Evolutionary conservation across 768 basidiomycete species (phyloP).

Genomic region (Leccinellum rugosiceps): DNA sequence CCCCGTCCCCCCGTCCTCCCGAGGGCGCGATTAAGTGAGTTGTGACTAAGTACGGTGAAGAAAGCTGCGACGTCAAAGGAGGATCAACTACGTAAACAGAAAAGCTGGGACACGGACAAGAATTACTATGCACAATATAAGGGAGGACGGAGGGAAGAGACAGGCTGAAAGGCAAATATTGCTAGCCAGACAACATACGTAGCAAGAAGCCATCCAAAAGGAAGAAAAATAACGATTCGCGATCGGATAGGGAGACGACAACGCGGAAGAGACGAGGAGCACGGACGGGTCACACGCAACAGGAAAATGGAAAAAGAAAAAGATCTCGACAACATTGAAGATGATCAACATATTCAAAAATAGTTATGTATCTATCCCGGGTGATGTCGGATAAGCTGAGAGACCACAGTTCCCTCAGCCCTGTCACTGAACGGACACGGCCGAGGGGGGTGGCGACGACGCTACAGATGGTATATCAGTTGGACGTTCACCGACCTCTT

Average conservation of each 20-base stretch:
- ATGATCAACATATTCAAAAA: constrained; percentile 35
- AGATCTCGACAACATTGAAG: constrained; percentile 25
- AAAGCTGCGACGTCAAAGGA: constrained; percentile 11
- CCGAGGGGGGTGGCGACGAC: constrained; percentile 30
- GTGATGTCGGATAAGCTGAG: constrained; percentile 6
- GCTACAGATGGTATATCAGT: constrained; percentile 27
- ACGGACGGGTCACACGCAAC: constrained; percentile 15
- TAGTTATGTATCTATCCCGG: constrained; percentile 28
- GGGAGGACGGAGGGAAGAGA: neutral
- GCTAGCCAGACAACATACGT: constrained; percentile 20
- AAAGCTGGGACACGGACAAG: neutral
- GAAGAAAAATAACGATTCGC: constrained; percentile 1
- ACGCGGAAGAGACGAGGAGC: constrained; percentile 7
- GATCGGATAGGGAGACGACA: constrained; percentile 6
- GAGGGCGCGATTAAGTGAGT: constrained; percentile 18
- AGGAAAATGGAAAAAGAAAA: neutral
- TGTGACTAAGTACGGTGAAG: constrained; percentile 23
- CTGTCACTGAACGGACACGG: constrained; percentile 27
- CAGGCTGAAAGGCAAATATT: constrained; percentile 1
- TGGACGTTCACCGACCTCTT: constrained; percentile 20
- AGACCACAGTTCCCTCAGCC: neutral
- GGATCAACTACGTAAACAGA: neutral
- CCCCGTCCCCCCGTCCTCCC: neutral
- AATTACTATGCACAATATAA: constrained; percentile 26
- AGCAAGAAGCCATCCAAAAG: constrained; percentile 18